phyloP scores from a whole-genome alignment of 192 early-diverging fungal genomes.

The Entomortierella lignicola region DNA sequence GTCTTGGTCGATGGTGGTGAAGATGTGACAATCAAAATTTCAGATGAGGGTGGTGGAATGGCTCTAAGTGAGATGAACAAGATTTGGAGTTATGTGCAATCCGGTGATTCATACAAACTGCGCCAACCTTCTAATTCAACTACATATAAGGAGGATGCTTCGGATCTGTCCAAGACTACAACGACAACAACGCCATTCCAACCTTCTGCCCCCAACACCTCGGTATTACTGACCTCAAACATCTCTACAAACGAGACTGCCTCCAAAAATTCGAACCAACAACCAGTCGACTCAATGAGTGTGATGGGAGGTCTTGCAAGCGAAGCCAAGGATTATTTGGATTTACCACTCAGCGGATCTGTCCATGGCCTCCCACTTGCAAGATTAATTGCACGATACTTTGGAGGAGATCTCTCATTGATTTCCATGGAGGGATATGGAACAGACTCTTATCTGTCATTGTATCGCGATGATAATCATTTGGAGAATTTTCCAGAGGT shows the following conservation, averaged over 20 bases:
- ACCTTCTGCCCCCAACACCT: too few species aligned
- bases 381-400: slow-evolving; percentile 70
- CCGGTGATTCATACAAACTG: slow-evolving; percentile 31
- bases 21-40: slow-evolving; percentile 74
- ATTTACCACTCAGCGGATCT: slow-evolving; percentile 39
- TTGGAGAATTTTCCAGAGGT: slow-evolving; percentile 55
- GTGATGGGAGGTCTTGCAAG: slow-evolving; percentile 45
- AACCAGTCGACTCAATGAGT: slow-evolving; percentile 35
- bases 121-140: slow-evolving; percentile 2
- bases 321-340: slow-evolving; percentile 47
- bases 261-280: neutral
- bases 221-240: too few species aligned
- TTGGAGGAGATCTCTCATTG: slow-evolving; percentile 74
- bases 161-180: slow-evolving; percentile 6
- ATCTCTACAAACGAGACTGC: neutral
- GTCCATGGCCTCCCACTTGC: slow-evolving; percentile 63
- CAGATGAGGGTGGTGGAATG: slow-evolving; percentile 78
- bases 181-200: too few species aligned
- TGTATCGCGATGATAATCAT: slow-evolving; percentile 54
- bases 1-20: slow-evolving; percentile 72
- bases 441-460: slow-evolving; percentile 67
- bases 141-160: neutral
- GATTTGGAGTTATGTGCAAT: slow-evolving; percentile 69
- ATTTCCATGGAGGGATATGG: slow-evolving; percentile 78
- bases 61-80: slow-evolving; percentile 67